Evolutionary conservation across 306 rosid species (phyloP), one percentile per base, ranked within the genome.

Genomic region (Dryas octopetala): DNA sequence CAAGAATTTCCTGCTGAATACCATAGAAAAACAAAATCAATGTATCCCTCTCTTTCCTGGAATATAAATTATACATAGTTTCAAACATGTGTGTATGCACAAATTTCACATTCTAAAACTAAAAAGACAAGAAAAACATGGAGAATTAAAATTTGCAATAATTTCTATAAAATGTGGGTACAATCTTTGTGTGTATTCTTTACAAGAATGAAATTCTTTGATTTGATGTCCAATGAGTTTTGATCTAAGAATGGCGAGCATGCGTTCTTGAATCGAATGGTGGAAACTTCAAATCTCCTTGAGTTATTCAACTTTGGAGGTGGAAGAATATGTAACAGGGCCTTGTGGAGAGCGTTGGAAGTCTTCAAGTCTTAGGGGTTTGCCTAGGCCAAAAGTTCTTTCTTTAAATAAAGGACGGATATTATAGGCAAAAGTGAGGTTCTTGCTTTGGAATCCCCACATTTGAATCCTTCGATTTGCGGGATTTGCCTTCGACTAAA

Each of bases 1-100:
- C 74, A 70, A n/a, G 53, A 55, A 66, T 61, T 74, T 85, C 88
- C 93, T 88, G 85, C 84, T 83, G 73, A 49, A 65, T 43, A 44
- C 78, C 57, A 77, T 51, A 23, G 13, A 59, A 69, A 67, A 60
- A 41, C 4, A 46, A 70, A 43, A 0, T 8, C 40, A 70, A 52
- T n/a, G 55, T 4, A 51, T 69, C 7, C 26, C 45, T 19, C 45
- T 28, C 70, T 45, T 66, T 66, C 28, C 53, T 17, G 70, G 14
- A 66, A 46, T 66, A 17, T 19, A n/a, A 66, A n/a, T 43, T 43
- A 38, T 19, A 51, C 14, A 68, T 14, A 50, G 26, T 15, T 51
- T 68, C 46, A 16, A 13, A 46, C 5, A 9, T 28, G 6, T 32
- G 19, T 32, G 45, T 32, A 40, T 16, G 5, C 8, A 49, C 3